A percentile compares a stretch with the other conserved stretches of the same genome.
phyloP scores from a whole-genome alignment of 371 early-diverging fungal genomes.

The Mucor lusitanicus region DNA sequence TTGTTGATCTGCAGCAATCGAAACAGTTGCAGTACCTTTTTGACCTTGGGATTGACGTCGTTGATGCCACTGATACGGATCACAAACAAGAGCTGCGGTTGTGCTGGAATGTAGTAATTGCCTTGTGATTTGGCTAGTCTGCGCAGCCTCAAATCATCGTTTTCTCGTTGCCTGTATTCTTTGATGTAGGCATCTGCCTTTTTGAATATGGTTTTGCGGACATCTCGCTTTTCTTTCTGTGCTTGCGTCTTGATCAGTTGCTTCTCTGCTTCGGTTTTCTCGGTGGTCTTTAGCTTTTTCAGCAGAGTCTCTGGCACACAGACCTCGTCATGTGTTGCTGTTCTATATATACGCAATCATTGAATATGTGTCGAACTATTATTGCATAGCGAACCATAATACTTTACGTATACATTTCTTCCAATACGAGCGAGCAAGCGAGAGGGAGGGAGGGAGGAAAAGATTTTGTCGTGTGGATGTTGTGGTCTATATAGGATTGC shows the following conservation, averaged over 20 bases:
- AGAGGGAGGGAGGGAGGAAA: background rate
- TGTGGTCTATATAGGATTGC: no score
- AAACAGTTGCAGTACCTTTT: slow-evolving; percentile 97
- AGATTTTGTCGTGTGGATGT: background rate
- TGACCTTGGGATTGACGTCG: slow-evolving; percentile 97
- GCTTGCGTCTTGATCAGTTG: slow-evolving; percentile 48
- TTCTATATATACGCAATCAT: background rate
- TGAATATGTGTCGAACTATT: background rate
- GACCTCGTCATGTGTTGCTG: slow-evolving; percentile 38
- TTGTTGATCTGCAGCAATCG: slow-evolving; percentile 98
- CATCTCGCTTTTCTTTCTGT: slow-evolving; percentile 56
- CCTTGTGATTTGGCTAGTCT: slow-evolving; percentile 88
- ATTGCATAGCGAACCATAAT: slow-evolving; percentile 13
- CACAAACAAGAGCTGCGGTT: slow-evolving; percentile 95
- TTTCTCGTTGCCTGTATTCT: slow-evolving; percentile 90
- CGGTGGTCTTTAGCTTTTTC: slow-evolving; percentile 89
- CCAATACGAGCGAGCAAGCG: background rate
- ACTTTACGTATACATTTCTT: slow-evolving; percentile 18
- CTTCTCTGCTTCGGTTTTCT: slow-evolving; percentile 80
- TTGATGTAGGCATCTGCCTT: slow-evolving; percentile 94
- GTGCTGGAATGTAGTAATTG: slow-evolving; percentile 90
- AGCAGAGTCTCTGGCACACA: slow-evolving; percentile 91
- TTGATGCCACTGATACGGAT: slow-evolving; percentile 94
- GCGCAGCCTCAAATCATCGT: slow-evolving; percentile 80
- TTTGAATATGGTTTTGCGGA: slow-evolving; percentile 85